Evolutionary conservation across 176 grass and related monocot species (phyloP).

Genomic region (Eleusine indica): DNA sequence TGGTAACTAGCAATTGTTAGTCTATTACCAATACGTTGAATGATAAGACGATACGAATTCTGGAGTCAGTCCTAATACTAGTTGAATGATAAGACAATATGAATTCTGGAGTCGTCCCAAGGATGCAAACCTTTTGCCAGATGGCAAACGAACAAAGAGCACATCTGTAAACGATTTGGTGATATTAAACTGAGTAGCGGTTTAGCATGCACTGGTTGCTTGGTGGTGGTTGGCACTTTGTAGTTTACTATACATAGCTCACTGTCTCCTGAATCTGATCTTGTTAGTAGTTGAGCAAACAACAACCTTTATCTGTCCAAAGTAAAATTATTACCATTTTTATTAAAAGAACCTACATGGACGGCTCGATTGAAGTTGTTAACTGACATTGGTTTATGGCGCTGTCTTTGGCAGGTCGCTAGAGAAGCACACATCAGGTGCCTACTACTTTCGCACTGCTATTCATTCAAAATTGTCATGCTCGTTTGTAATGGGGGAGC

Average conservation of each 20-base stretch:
- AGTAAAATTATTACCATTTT: conserved; percentile 7
- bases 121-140: neutral
- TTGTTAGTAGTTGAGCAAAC: conserved; percentile 40
- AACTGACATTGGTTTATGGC: conserved; percentile 34
- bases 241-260: conserved; percentile 7
- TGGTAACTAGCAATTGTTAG: neutral
- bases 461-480: neutral
- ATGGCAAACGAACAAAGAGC: conserved; percentile 2
- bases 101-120: neutral
- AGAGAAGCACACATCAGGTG: conserved; percentile 66
- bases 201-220: conserved; percentile 20
- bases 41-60: neutral
- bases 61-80: neutral
- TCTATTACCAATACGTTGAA: neutral
- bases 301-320: neutral
- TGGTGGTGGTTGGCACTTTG: conserved; percentile 12
- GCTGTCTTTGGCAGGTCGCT: conserved; percentile 64
- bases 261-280: neutral
- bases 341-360: neutral
- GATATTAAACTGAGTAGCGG: conserved; percentile 3
- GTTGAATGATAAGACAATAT: conserved; percentile 1
- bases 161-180: conserved; percentile 1
- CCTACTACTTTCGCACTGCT: conserved; percentile 25
- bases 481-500: neutral
- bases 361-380: conserved; percentile 22